Evolutionary conservation across 2,329 filamentous ascomycete species (phyloP), one percentile per base, ranked within the genome.

Genomic region (Calonectria henricotiae): DNA sequence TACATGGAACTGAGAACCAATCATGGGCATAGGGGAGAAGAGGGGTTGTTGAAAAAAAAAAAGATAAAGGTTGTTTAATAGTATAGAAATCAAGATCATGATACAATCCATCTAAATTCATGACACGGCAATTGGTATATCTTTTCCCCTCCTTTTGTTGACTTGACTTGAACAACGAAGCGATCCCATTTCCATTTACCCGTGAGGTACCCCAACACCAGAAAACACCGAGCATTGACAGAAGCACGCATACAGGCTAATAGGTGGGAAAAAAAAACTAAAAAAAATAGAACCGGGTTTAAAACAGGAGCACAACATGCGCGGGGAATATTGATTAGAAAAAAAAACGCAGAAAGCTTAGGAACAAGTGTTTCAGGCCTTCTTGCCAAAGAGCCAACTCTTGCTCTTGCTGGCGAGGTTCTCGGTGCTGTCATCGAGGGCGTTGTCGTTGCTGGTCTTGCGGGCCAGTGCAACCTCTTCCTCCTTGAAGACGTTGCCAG

Each of bases 401-500:
- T 85, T 87, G 73, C 85, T 83, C 80, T 85, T 87, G 72, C 82
- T 77, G 4, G 82, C 51, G 20, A 58, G 20, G 51, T 58, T 58
- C 13, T 58, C 82, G 20, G 68, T 73, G 68, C 44, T 65, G 66
- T 83, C 79, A 39, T 83, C 82, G 61, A 82, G 75, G 39, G 80
- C 82, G 60, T 78, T 75, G 46, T 83, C 82, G 39, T 76, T 75
- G 71, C 77, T 78, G 37, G 71, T 37, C 74, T 75, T 79, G 62
- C 70, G 75, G 23, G 80, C 75, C 55, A 78, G 73, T 39, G 82
- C 79, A 44, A 81, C 74, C 63, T 87, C 85, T 63, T 81, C 82
- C 58, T 85, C 83, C 75, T 85, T 86, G 83, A 89, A 88, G 61
- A 93, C 83, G 81, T 95, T 96, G 72, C 92, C 93, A 23, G 92